Percentiles rank a stretch among this genome's conserved stretches.
These are phyloP conservation scores for Teunomyces atbi DNA, from an alignment of 805 yeast genomes.

Conservation along the genomic window DNA sequence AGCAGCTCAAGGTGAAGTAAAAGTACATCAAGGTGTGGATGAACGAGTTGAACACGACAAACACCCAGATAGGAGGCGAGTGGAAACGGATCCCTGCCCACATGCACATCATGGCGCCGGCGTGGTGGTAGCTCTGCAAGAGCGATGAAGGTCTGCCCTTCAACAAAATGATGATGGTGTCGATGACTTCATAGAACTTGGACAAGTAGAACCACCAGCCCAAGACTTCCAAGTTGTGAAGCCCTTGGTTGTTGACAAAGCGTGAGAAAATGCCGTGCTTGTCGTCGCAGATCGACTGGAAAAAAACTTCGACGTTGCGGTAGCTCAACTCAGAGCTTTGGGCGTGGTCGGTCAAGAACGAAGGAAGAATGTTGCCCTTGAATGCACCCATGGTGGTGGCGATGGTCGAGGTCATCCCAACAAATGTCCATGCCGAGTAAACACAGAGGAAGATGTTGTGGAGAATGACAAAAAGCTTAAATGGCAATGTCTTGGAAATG, in stretches of 20 bases:
- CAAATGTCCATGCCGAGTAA: constrained; percentile 70
- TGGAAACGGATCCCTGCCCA: constrained; percentile 73
- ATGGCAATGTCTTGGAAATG: constrained; percentile 43
- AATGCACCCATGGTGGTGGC: constrained; percentile 33
- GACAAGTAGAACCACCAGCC: constrained; percentile 69
- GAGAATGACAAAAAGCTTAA: constrained; percentile 54
- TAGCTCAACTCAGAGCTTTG: background rate
- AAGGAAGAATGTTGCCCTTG: constrained; percentile 14
- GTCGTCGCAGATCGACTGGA: constrained; percentile 61
- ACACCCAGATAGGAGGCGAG: constrained; percentile 78
- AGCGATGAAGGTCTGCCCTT: constrained; percentile 67
- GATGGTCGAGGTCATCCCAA: constrained; percentile 61
- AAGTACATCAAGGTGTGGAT: constrained; percentile 75
- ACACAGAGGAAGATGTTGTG: constrained; percentile 62
- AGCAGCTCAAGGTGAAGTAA: constrained; percentile 60
- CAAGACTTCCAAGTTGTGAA: constrained; percentile 48
- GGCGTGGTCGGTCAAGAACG: constrained; percentile 5
- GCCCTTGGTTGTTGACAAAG: constrained; percentile 15
- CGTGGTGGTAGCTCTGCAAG: constrained; percentile 72
- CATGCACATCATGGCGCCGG: constrained; percentile 80
- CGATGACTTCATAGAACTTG: constrained; percentile 70
- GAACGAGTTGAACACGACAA: constrained; percentile 76
- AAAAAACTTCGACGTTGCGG: constrained; percentile 41
- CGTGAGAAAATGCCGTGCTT: constrained; percentile 57
- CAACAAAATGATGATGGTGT: constrained; percentile 62